Evolutionary conservation across 1,284 basidiomycete species (phyloP), one percentile per base, ranked within the genome.

Genomic region (Trametes versicolor): DNA sequence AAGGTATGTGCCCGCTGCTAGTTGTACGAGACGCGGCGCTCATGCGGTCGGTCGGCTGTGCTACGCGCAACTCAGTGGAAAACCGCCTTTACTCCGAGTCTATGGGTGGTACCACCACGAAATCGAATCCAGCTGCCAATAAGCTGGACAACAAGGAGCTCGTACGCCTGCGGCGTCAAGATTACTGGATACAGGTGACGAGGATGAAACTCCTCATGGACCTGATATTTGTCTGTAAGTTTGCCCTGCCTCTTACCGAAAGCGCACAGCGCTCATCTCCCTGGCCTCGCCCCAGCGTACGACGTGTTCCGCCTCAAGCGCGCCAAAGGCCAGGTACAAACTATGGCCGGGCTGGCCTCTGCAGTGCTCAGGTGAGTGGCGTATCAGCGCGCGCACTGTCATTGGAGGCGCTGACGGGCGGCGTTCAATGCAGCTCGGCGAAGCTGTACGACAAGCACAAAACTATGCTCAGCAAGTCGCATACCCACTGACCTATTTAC

Each of bases 181-280:
- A 87, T 70, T 88, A 90, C 73, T 94, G 92, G 92, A 79, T 94
- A 58, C 86, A 86, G 67, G 77, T 92, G 49, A 84, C 88, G 32
- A 80, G 89, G 60, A 79, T 82, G 60, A 94, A 94, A 80, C 80
- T 94, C 64, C 71, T 86, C 36, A 92, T 94, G 90, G 92, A 94
- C 76, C 78, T 94, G 64, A 84, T 93, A 68, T 94, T 94, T 77
- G 92, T 93, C 74, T 93, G 92, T 94, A 74, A 80, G 92, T 34
- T 8, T 25, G 23, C 34, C 34, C 51, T 27, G 34, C 25, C 5
- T 49, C 21, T 37, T 29, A 21, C 41, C 5, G 2, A 47, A 32
- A 32, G 29, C 15, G 23, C 15, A 5, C 37, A n/a, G 19, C 41
- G 15, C 41, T 47, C 49, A 56, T n/a, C 55, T n/a, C 13, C 41